A percentile compares a stretch with the other conserved stretches of the same genome.
Evolutionary conservation across 768 basidiomycete genomes (phyloP).

Genomic region (Neoboletus magnificus): DNA sequence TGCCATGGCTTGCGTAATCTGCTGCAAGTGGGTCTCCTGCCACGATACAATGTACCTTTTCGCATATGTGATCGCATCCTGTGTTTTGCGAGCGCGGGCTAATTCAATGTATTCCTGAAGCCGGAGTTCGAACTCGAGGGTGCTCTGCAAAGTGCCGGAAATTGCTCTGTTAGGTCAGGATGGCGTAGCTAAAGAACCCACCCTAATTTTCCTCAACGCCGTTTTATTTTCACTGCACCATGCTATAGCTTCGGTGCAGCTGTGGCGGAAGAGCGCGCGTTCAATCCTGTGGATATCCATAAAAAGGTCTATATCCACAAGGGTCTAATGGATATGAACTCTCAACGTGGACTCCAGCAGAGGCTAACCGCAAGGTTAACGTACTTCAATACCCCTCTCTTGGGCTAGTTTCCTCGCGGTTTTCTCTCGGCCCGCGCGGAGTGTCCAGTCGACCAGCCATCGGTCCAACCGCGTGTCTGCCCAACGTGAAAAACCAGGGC

Average conservation of each 20-base stretch:
- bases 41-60: conserved; percentile 78
- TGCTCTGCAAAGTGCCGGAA: conserved; percentile 55
- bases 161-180: conserved; percentile 12
- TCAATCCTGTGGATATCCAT: conserved; percentile 87
- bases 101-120: conserved; percentile 97
- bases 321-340: conserved; percentile 45
- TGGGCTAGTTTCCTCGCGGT: conserved; percentile 75
- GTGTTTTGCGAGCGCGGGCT: conserved; percentile 56
- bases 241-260: conserved; percentile 83
- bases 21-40: conserved; percentile 75
- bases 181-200: conserved; percentile 25
- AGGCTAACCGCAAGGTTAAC: conserved; percentile 27
- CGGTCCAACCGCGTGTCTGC: conserved; percentile 76
- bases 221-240: conserved; percentile 98
- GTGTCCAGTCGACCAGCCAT: conserved; percentile 91
- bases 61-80: conserved; percentile 81
- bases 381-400: conserved; percentile 76
- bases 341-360: conserved; percentile 18
- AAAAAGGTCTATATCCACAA: conserved; percentile 91
- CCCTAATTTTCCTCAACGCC: conserved; percentile 89
- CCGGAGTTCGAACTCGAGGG: conserved; percentile 93
- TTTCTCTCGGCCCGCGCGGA: conserved; percentile 73
- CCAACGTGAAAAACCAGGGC: conserved; percentile 69
- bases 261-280: conserved; percentile 65
- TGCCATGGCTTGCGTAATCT: conserved; percentile 74